Evolutionary conservation across 192 early-diverging fungal genomes (phyloP).

Genomic region (Pilobolus umbonatus): DNA sequence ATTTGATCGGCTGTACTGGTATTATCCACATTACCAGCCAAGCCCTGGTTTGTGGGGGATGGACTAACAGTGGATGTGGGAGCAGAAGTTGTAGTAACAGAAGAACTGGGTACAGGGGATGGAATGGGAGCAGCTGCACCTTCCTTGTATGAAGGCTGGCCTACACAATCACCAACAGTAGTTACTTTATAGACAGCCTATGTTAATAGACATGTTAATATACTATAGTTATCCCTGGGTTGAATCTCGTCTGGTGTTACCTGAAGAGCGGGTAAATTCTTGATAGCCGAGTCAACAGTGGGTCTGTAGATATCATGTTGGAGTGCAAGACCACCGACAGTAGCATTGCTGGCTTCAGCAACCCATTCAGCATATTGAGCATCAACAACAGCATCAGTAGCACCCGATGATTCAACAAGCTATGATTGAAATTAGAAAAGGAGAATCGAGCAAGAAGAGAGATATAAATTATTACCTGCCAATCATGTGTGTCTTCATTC

Average conservation of each 20-base stretch:
- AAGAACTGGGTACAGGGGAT: slow-evolving; percentile 1
- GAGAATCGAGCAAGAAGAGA: neutral
- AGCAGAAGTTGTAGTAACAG: slow-evolving; percentile 12
- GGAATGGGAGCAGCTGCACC: neutral
- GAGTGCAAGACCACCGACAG: slow-evolving; percentile 41
- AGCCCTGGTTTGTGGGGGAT: no score
- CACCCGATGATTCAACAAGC: slow-evolving; percentile 18
- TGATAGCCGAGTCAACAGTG: slow-evolving; percentile 43
- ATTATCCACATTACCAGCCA: no score
- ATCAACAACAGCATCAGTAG: slow-evolving; percentile 28
- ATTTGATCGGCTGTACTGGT: no score
- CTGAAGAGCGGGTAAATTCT: slow-evolving; percentile 34
- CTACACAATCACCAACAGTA: slow-evolving; percentile 28
- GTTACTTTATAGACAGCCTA: slow-evolving; percentile 27
- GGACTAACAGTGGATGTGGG: neutral
- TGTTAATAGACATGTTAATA: neutral
- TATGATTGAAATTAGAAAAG: slow-evolving; percentile 12
- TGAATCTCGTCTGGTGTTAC: no score
- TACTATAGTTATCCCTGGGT: neutral
- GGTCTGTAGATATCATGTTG: slow-evolving; percentile 47
- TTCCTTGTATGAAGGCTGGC: slow-evolving; percentile 23
- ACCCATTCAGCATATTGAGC: slow-evolving; percentile 40
- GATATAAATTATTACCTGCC: slow-evolving; percentile 22
- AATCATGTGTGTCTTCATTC: slow-evolving; percentile 51
- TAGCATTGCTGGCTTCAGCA: slow-evolving; percentile 33